Percentiles rank a stretch among this genome's conserved stretches.
phyloP scores from a whole-genome alignment of 1,139 yeast genomes.

The Yamadazyma buinensis region DNA sequence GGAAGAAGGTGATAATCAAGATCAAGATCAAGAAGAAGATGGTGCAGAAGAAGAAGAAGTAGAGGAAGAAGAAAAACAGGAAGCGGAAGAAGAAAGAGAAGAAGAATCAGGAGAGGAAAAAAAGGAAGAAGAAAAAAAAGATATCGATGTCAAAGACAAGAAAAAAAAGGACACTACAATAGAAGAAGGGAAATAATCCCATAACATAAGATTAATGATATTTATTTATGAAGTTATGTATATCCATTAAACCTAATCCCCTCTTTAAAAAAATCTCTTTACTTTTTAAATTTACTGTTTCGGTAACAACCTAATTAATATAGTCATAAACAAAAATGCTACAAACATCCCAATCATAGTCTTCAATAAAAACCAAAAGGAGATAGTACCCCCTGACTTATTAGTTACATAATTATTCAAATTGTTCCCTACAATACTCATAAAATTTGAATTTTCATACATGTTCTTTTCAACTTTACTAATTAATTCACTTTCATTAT shows the following conservation, averaged over 20 bases:
- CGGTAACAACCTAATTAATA: slow-evolving; percentile 26
- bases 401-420: slow-evolving; percentile 34
- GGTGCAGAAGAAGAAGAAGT: neutral
- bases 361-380: slow-evolving; percentile 34
- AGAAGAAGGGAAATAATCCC: too few species aligned
- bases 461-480: slow-evolving; percentile 37
- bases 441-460: slow-evolving; percentile 31
- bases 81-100: neutral
- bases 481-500: slow-evolving; percentile 35
- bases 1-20: neutral
- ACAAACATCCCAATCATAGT: slow-evolving; percentile 19
- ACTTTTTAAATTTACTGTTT: slow-evolving; percentile 17
- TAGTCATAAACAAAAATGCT: slow-evolving; percentile 25
- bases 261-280: too few species aligned
- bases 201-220: too few species aligned
- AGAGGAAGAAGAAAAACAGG: slow-evolving; percentile 1
- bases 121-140: neutral
- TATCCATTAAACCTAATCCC: too few species aligned
- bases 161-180: too few species aligned
- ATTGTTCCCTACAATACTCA: slow-evolving; percentile 36
- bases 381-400: slow-evolving; percentile 37
- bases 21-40: neutral
- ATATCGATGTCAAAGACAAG: neutral
- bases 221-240: too few species aligned
- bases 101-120: neutral